Evolutionary conservation across 2,329 filamentous ascomycete genomes (phyloP).

Genomic region (Neocucurbitaria cava): DNA sequence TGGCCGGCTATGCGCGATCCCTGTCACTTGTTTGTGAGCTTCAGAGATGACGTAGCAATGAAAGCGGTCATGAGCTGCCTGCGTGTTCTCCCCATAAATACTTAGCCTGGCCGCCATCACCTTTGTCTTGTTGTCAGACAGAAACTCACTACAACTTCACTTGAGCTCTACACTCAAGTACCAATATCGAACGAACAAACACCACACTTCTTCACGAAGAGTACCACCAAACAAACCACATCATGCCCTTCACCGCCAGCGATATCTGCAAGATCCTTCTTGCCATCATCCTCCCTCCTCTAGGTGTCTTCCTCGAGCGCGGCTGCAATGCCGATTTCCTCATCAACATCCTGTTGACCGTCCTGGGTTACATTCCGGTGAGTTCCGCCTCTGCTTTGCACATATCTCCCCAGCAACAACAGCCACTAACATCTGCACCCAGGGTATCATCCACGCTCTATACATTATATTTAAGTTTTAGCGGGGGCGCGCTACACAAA

Average conservation of each 20-base stretch:
- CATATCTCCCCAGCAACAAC: background rate
- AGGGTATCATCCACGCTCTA: conserved; percentile 86
- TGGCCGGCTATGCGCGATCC: conserved; percentile 19
- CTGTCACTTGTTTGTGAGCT: conserved; percentile 17
- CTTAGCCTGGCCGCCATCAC: conserved; percentile 14
- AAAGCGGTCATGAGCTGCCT: conserved; percentile 25
- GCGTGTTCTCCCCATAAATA: conserved; percentile 36
- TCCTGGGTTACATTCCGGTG: conserved; percentile 65
- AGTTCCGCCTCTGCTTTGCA: conserved; percentile 14
- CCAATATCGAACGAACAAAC: conserved; percentile 1
- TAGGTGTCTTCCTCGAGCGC: conserved; percentile 93
- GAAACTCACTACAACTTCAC: conserved; percentile 5
- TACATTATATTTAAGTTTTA: conserved; percentile 95
- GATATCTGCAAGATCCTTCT: conserved; percentile 85
- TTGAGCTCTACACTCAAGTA: conserved; percentile 1
- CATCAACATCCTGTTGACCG: conserved; percentile 89
- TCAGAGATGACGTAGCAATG: conserved; percentile 14
- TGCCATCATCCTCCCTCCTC: conserved; percentile 86
- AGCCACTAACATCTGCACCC: conserved; percentile 13
- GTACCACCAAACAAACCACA: conserved; percentile 36
- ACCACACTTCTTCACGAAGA: background rate
- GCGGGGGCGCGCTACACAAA: conserved; percentile 21
- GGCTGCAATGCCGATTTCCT: conserved; percentile 86
- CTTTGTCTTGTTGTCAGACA: conserved; percentile 12
- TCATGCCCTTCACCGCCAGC: conserved; percentile 70